Evolutionary conservation across 495 filamentous ascomycete species (phyloP).

Genomic region (Podospora pseudoanserina): DNA sequence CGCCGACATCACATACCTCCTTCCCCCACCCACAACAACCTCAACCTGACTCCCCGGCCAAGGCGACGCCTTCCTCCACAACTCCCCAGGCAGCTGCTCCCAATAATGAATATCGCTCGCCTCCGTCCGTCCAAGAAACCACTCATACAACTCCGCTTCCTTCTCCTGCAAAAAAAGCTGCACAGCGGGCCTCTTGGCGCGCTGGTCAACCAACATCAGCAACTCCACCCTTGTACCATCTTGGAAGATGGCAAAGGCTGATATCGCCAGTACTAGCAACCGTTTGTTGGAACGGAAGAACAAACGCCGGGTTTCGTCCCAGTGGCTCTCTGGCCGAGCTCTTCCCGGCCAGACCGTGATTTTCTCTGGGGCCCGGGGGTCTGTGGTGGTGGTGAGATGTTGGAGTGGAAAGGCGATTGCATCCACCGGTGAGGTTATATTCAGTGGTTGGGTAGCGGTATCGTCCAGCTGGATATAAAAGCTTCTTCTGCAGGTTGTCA

Average conservation of each 20-base stretch:
- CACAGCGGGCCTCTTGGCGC: background rate
- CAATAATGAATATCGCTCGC: background rate
- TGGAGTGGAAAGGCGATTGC: background rate
- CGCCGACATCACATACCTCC: too few relatives aligned
- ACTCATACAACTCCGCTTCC: background rate
- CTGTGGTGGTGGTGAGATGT: background rate
- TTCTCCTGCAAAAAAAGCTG: background rate
- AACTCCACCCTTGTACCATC: background rate
- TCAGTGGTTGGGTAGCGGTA: background rate
- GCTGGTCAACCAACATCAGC: background rate
- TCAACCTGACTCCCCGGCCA: too few relatives aligned
- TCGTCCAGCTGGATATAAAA: too few relatives aligned
- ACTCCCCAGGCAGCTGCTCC: background rate
- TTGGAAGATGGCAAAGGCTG: background rate
- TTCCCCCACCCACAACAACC: too few relatives aligned
- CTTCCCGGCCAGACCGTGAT: background rate
- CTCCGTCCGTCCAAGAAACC: background rate
- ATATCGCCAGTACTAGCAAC: background rate
- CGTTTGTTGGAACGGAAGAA: background rate
- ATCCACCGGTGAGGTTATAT: background rate
- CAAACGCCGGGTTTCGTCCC: background rate
- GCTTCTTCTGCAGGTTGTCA: too few relatives aligned
- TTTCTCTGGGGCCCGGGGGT: background rate
- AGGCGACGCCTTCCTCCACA: background rate
- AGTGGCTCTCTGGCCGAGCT: background rate